These are phyloP conservation scores for Penicillium sp. DNA, from an alignment of 2,329 filamentous ascomycete species.

Conservation along the genomic window DNA sequence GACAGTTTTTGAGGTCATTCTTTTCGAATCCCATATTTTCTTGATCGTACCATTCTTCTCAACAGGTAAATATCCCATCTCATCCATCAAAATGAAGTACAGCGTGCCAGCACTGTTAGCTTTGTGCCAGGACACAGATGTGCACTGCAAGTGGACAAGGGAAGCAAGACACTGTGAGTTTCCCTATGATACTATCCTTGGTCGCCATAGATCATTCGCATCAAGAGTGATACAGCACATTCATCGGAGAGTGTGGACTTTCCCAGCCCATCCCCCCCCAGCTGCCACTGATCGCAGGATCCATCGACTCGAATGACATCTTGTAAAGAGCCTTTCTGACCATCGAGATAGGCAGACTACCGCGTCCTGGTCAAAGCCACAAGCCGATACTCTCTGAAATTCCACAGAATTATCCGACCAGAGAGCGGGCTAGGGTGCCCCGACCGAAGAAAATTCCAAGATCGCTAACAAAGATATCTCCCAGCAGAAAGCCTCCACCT, in stretches of 20 bases:
- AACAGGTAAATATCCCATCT: constrained; percentile 7
- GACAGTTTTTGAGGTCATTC: not conserved
- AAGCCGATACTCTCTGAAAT: constrained; percentile 8
- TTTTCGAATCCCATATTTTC: constrained; percentile 1
- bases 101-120: constrained; percentile 38
- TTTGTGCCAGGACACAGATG: constrained; percentile 28
- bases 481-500: not conserved
- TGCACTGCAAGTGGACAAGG: constrained; percentile 26
- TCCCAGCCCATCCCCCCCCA: not conserved
- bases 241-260: not conserved
- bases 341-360: constrained; percentile 11
- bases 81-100: constrained; percentile 34
- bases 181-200: not conserved
- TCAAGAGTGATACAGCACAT: not conserved
- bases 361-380: not conserved
- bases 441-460: not conserved
- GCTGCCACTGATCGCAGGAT: not conserved
- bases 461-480: not conserved
- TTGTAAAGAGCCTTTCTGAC: constrained; percentile 3
- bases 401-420: constrained; percentile 10
- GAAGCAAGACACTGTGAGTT: constrained; percentile 34
- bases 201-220: not conserved
- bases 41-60: not conserved
- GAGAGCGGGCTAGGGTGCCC: constrained; percentile 26
- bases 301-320: not conserved